These are phyloP conservation scores for Alectoria sarmentosa DNA, from an alignment of 495 filamentous ascomycete genomes.

Conservation along the genomic window DNA sequence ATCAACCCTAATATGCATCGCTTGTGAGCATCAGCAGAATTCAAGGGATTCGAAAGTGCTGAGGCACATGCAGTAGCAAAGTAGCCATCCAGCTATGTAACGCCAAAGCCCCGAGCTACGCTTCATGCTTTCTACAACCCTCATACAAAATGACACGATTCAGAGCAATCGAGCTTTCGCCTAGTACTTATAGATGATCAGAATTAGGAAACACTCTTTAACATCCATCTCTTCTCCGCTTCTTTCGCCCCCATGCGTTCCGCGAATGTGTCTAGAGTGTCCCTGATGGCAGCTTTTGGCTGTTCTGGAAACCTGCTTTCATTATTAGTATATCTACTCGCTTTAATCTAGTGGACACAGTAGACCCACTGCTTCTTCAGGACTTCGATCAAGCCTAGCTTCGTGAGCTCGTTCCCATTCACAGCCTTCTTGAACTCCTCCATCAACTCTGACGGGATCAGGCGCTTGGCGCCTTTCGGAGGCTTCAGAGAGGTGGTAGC, in stretches of 20 bases:
- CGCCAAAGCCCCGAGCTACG: background rate
- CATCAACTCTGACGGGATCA: constrained; percentile 55
- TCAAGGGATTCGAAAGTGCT: background rate
- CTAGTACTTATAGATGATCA: background rate
- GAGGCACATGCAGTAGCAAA: background rate
- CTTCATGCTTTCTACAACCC: background rate
- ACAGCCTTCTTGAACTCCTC: constrained; percentile 66
- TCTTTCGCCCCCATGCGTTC: constrained; percentile 56
- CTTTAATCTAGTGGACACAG: background rate
- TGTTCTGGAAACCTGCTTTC: constrained; percentile 56
- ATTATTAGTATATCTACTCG: constrained; percentile 1
- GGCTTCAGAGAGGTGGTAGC: constrained; percentile 34
- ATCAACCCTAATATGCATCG: background rate
- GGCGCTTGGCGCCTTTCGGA: constrained; percentile 20
- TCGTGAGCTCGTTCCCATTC: constrained; percentile 63
- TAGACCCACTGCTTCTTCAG: constrained; percentile 55
- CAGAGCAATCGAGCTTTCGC: background rate
- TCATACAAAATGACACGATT: background rate
- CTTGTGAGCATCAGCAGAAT: background rate
- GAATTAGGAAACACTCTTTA: constrained; percentile 11
- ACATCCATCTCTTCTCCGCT: constrained; percentile 56
- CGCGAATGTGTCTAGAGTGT: constrained; percentile 64
- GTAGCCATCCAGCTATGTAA: background rate
- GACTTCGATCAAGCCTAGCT: constrained; percentile 66
- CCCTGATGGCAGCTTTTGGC: constrained; percentile 62